Evolutionary conservation across 306 rosid genomes (phyloP).

Genomic region (Fragaria vesca): DNA sequence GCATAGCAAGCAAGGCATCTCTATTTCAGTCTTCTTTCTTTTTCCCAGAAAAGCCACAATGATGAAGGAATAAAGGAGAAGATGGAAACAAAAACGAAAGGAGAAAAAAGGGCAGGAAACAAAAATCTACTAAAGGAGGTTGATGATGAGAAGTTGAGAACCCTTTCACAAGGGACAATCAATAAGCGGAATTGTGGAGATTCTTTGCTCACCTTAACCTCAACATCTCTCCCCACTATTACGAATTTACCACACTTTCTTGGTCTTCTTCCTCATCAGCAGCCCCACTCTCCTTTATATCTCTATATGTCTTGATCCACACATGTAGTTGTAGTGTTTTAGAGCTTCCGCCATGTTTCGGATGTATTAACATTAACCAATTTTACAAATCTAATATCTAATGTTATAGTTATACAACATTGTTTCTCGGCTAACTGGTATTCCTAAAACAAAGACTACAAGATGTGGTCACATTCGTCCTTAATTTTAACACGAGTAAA

Average conservation of each 20-base stretch:
- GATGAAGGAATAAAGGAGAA: slow-evolving; percentile 20
- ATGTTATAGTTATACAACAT: neutral
- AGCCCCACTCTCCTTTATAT: neutral
- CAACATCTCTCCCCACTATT: slow-evolving; percentile 17
- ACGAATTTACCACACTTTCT: neutral
- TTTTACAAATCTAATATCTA: neutral
- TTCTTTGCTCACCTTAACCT: slow-evolving; percentile 30
- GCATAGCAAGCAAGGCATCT: slow-evolving; percentile 17
- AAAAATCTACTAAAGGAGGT: slow-evolving; percentile 9
- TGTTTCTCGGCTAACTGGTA: neutral
- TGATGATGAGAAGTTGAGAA: slow-evolving; percentile 38
- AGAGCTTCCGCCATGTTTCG: neutral
- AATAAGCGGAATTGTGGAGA: slow-evolving; percentile 59
- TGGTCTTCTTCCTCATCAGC: neutral
- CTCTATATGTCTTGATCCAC: neutral
- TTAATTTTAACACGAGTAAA: neutral
- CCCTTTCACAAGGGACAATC: slow-evolving; percentile 47
- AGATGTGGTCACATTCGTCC: slow-evolving; percentile 1
- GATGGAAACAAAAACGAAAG: slow-evolving; percentile 29
- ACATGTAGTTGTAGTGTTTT: neutral
- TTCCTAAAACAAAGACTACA: neutral
- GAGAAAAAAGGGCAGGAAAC: slow-evolving; percentile 19
- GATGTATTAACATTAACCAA: no score
- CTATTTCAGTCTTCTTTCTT: neutral
- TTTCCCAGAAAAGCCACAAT: slow-evolving; percentile 5